Evolutionary conservation across 129 eudicot genomes (phyloP).

Genomic region (Artemisia annua): DNA sequence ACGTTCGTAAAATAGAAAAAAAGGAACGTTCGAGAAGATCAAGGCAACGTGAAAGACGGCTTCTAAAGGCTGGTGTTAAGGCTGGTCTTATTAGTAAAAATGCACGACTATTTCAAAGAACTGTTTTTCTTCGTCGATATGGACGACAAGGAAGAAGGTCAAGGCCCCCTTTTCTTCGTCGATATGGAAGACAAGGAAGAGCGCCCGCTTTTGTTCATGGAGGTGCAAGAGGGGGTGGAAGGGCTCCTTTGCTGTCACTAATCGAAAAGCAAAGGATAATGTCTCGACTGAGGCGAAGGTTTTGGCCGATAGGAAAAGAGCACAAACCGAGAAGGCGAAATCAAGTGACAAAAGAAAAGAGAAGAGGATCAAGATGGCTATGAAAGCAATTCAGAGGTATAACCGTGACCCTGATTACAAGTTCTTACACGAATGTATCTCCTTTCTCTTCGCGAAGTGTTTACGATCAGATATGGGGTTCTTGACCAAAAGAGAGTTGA

Average conservation of each 20-base stretch:
- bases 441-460: not conserved
- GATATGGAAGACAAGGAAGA: not conserved
- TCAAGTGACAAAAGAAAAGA: not conserved
- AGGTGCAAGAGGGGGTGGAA: no score
- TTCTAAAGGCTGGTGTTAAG: no score
- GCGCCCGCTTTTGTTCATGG: no score
- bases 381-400: constrained; percentile 14
- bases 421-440: constrained; percentile 15
- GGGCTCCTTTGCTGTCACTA: not conserved
- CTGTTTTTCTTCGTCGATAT: no score
- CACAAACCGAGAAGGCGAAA: not conserved
- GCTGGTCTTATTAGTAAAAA: no score
- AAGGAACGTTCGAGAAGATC: constrained; percentile 8
- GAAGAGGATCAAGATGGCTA: constrained; percentile 8
- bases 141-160: no score
- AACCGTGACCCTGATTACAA: constrained; percentile 1
- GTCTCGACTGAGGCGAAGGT: not conserved
- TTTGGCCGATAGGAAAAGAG: not conserved
- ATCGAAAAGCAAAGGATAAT: not conserved
- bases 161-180: not conserved
- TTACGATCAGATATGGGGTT: constrained; percentile 6
- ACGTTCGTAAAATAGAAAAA: not conserved
- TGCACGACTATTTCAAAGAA: no score
- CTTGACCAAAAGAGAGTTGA: not conserved
- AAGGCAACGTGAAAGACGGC: not conserved